Evolutionary conservation across 2,329 filamentous ascomycete species (phyloP), one percentile per base, ranked within the genome.

Genomic region (Trichoderma gracile): DNA sequence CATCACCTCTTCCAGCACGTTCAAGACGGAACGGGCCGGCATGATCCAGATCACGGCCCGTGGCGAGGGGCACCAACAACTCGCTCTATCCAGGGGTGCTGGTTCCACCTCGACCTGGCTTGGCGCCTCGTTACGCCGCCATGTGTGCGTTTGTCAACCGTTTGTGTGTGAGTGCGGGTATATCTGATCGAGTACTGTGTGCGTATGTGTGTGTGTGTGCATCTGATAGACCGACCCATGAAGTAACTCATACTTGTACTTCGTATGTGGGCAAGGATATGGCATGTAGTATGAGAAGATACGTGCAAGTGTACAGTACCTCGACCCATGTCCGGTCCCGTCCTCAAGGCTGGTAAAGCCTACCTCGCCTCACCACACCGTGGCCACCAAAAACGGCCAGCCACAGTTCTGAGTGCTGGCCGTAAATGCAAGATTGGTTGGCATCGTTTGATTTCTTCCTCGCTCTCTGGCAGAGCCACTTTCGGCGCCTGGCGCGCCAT

Each of bases 1-100:
- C 30, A 33, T 25, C 46, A 42, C n/a, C 47, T 40, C 33, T 56
- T 23, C 46, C 52, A 65, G 49, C 50, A 55, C 45, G 23, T 63
- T 43, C 38, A 45, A 57, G 52, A 57, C 64, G 64, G 64, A 61
- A 65, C 64, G 64, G 64, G 50, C 64, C 64, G 64, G 64, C 53
- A 52, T 61, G 58, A 53, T 65, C 64, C 49, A 65, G 55, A 53
- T 63, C 52, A 64, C 64, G 64, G 64, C 64, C 64, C 64, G 64
- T 63, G 49, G 60, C 64, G 54, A 66, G 60, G 59, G 42, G 61
- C 64, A 66, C 64, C 55, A 64, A 64, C 55, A 50, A 38, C 33
- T 60, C 47, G 59, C 38, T 19, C 59, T 38, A 46, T 47, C 63
- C 56, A 60, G 57, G 55, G 64, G 59, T 38, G 33, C 17, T 52